phyloP scores from a whole-genome alignment of 805 yeast species.

The Metschnikowia amazonensis region DNA sequence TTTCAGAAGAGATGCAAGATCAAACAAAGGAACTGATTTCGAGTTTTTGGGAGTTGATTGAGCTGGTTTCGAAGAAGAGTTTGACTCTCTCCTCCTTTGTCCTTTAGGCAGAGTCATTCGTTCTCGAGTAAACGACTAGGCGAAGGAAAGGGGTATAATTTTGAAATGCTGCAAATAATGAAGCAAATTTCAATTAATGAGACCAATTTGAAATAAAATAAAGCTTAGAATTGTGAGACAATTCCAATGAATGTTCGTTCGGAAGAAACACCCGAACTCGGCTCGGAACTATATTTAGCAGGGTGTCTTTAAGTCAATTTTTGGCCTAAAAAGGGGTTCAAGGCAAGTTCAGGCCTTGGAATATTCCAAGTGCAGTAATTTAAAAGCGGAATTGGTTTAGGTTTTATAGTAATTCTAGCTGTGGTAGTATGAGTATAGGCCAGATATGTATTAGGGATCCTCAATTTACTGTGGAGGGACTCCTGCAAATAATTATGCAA shows the following conservation, averaged over 20 bases:
- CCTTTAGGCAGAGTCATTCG: slow-evolving; percentile 4
- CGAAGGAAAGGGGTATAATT: neutral
- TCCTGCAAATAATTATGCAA: slow-evolving; percentile 5
- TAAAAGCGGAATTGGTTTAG: neutral
- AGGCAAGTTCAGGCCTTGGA: neutral
- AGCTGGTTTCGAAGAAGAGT: neutral
- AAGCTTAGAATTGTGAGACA: neutral
- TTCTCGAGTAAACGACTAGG: neutral
- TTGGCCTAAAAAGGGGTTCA: neutral
- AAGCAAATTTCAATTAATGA: too few species aligned
- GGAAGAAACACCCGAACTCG: neutral
- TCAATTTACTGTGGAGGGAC: slow-evolving; percentile 5
- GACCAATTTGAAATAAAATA: neutral
- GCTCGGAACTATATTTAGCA: neutral
- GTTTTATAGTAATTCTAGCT: neutral
- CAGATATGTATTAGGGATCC: slow-evolving; percentile 2
- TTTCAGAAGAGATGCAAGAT: slow-evolving; percentile 10
- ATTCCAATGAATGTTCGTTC: too few species aligned
- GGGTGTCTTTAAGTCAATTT: neutral
- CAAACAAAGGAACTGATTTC: slow-evolving; percentile 8
- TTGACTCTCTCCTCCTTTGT: neutral
- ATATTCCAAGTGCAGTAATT: neutral
- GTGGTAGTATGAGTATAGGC: neutral
- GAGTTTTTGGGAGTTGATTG: neutral
- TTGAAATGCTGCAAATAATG: too few species aligned